A percentile compares a stretch with the other conserved stretches of the same genome.
phyloP scores from a whole-genome alignment of 176 grass and related monocot genomes.

The Melocanna baccifera region DNA sequence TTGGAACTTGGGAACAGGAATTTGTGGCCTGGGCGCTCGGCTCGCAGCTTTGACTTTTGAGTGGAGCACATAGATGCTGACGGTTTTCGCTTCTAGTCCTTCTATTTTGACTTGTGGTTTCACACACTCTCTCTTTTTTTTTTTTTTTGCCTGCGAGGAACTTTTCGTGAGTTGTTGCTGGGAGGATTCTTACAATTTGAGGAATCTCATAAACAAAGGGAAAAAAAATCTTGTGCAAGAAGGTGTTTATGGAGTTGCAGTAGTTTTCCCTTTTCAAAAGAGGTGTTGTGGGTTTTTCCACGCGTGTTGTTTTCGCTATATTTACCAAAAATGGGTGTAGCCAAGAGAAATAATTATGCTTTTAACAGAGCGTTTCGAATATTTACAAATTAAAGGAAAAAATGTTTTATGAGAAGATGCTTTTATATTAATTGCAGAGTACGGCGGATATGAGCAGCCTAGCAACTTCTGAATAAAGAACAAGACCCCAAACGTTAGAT shows the following conservation, averaged over 20 bases:
- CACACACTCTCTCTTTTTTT: background rate
- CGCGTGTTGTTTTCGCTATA: background rate
- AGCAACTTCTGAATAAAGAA: background rate
- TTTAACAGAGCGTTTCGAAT: background rate
- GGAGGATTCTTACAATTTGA: background rate
- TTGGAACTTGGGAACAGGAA: slow-evolving; percentile 16
- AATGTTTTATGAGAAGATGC: background rate
- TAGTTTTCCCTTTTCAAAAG: background rate
- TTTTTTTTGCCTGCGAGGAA: background rate
- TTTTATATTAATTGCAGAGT: background rate
- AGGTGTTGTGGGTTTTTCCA: background rate
- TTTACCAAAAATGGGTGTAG: background rate
- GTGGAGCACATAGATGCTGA: background rate
- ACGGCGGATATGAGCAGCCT: background rate
- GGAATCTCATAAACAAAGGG: background rate
- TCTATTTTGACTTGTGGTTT: background rate
- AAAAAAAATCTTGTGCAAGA: background rate
- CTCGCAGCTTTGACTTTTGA: background rate
- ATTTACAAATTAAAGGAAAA: background rate
- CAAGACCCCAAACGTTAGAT: background rate
- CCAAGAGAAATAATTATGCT: background rate
- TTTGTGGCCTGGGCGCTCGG: background rate
- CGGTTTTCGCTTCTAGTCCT: no score
- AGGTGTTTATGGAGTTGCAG: background rate
- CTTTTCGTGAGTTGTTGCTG: background rate